Conservation (phyloP, 768 basidiomycete genomes). For the Boletus edulis region DNA sequence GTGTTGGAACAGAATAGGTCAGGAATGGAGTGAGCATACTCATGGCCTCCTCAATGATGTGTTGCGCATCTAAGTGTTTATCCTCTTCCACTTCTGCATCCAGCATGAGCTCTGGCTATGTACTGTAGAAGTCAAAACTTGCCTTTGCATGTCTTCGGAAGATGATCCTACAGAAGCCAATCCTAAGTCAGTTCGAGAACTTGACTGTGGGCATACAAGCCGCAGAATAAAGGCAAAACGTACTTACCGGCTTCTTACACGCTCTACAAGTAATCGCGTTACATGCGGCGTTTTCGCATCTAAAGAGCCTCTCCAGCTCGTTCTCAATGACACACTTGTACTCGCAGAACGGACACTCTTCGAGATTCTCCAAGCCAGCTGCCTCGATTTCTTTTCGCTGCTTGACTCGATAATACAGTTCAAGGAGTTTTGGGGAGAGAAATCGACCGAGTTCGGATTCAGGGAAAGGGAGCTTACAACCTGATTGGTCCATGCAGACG, state of each 20-base stretch:
- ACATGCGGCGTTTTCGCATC: conserved; percentile 63
- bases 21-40: conserved; percentile 43
- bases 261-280: conserved; percentile 71
- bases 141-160: conserved; percentile 82
- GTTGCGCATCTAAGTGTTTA: conserved; percentile 67
- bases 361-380: conserved; percentile 75
- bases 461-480: conserved; percentile 67
- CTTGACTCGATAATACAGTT: conserved; percentile 69
- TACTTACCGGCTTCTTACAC: conserved; percentile 70
- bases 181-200: background rate
- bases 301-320: conserved; percentile 56
- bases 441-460: conserved; percentile 66
- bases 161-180: conserved; percentile 55
- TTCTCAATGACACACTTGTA: conserved; percentile 81
- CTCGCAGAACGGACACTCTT: conserved; percentile 91
- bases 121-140: background rate
- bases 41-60: conserved; percentile 92
- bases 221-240: background rate
- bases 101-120: background rate
- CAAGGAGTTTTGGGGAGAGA: conserved; percentile 62
- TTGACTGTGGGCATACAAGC: background rate
- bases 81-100: conserved; percentile 70
- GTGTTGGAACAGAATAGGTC: conserved; percentile 1
- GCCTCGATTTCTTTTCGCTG: conserved; percentile 78
- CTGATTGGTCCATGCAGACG: conserved; percentile 80